Percentiles rank a stretch among this genome's conserved stretches.
Evolutionary conservation across 306 rosid genomes (phyloP).

Genomic region (Acmispon strigosus): DNA sequence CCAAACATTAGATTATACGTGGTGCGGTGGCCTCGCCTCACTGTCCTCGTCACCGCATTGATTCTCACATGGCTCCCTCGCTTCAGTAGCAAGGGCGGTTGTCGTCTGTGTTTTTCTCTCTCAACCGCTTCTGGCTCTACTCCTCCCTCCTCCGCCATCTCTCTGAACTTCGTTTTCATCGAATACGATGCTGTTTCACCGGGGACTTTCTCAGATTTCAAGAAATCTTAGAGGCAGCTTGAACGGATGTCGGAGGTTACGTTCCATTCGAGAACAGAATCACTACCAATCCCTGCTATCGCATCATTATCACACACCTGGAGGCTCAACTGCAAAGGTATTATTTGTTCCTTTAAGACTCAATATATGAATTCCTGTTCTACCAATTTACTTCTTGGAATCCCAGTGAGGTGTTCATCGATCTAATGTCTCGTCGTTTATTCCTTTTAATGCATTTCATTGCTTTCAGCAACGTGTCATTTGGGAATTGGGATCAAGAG

Average conservation of each 20-base stretch:
- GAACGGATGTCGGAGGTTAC: constrained; percentile 36
- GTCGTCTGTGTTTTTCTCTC: not conserved
- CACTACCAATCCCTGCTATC: constrained; percentile 17
- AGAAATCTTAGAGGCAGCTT: constrained; percentile 36
- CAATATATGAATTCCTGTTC: not conserved
- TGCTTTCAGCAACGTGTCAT: not conserved
- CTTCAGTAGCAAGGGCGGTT: not conserved
- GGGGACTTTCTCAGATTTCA: constrained; percentile 35
- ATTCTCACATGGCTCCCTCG: not conserved
- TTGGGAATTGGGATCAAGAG: not conserved
- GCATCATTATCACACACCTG: not conserved
- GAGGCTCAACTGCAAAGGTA: constrained; percentile 42
- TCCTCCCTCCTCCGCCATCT: not conserved
- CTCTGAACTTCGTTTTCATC: not conserved
- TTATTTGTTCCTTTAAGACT: not conserved
- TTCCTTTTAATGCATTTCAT: not conserved
- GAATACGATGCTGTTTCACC: constrained; percentile 25
- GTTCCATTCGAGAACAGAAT: constrained; percentile 22
- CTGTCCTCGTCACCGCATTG: constrained; percentile 16
- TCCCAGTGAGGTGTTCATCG: not conserved
- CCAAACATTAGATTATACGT: too few relatives aligned
- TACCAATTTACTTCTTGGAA: not conserved
- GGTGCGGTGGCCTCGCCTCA: not conserved
- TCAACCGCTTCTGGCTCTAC: not conserved
- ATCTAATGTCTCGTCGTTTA: not conserved